These are phyloP conservation scores for Crithidia sp. DNA, from an alignment of 208 protist species.

Conservation along the genomic window DNA sequence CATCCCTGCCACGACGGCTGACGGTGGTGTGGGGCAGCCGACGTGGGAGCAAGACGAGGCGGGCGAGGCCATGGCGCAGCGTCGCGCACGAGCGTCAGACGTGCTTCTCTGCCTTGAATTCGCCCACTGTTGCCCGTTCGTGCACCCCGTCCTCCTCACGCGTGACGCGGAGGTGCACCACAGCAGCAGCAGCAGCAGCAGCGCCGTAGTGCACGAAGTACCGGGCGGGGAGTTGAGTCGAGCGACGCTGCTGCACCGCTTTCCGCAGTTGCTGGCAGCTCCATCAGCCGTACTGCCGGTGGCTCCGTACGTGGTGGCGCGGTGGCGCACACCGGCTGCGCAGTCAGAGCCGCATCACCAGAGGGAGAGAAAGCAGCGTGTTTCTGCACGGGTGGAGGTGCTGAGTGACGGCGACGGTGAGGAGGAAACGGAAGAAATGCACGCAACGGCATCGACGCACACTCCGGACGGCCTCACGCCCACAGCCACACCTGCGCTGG, in stretches of 20 bases:
- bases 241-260: constrained; percentile 18
- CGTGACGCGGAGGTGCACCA: constrained; percentile 11
- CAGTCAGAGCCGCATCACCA: too few species aligned
- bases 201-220: constrained; percentile 22
- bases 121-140: constrained; percentile 63
- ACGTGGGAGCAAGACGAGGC: constrained; percentile 18
- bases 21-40: constrained; percentile 9
- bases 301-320: constrained; percentile 23
- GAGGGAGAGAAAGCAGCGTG: neutral
- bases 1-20: constrained; percentile 10
- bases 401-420: neutral
- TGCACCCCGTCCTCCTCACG: constrained; percentile 56
- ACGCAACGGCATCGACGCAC: neutral
- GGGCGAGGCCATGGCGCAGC: constrained; percentile 18
- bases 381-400: constrained; percentile 7
- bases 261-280: constrained; percentile 33
- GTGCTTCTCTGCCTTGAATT: constrained; percentile 69
- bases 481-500: neutral
- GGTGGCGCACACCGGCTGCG: constrained; percentile 4
- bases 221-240: constrained; percentile 53
- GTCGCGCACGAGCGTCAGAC: constrained; percentile 17
- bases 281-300: constrained; percentile 15
- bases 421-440: neutral
- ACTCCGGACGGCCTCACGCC: neutral
- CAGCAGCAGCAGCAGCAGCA: neutral